Conservation (phyloP, 768 basidiomycete species). For the Suillus weaverae region DNA sequence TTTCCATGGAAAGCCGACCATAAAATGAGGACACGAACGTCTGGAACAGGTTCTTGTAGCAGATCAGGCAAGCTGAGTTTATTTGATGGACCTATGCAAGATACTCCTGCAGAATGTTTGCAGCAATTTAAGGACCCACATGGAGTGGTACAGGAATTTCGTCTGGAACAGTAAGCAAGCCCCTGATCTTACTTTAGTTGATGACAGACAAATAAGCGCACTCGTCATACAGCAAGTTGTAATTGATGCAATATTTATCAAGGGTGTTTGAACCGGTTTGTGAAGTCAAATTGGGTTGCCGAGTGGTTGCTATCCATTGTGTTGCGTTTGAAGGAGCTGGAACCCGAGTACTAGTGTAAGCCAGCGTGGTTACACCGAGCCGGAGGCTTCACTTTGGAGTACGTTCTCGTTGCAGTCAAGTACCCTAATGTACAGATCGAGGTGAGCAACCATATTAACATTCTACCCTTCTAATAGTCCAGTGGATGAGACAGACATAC, state of each 20-base stretch:
- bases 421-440: too few species aligned
- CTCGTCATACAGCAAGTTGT: background rate
- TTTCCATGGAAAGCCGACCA: background rate
- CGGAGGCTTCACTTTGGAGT: background rate
- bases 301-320: background rate
- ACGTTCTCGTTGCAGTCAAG: background rate
- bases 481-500: background rate
- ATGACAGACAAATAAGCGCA: background rate
- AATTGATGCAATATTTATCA: background rate
- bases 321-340: background rate
- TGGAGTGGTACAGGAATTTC: background rate
- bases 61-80: background rate
- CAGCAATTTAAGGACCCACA: too few species aligned
- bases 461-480: conserved; percentile 5
- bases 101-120: too few species aligned
- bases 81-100: too few species aligned
- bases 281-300: background rate
- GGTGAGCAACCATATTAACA: background rate
- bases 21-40: background rate
- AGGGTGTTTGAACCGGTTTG: background rate
- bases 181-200: background rate
- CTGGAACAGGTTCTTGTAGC: background rate
- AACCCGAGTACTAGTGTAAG: too few species aligned
- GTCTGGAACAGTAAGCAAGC: too few species aligned
- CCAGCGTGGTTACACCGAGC: too few species aligned